Conservation (phyloP, 176 grass and related monocot species). For the Carex pumila region DNA sequence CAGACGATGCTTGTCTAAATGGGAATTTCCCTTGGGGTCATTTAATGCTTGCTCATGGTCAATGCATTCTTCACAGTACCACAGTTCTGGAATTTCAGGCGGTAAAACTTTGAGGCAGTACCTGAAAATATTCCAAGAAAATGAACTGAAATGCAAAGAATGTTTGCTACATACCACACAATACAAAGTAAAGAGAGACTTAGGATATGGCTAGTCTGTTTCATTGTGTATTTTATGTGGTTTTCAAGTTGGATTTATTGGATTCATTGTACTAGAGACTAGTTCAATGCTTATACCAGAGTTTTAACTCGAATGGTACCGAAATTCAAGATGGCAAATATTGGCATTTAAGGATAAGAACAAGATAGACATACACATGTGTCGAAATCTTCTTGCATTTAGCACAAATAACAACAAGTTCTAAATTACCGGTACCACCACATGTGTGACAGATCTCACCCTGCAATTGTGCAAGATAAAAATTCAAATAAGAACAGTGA, state of each 20-base stretch:
- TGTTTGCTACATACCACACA: background rate
- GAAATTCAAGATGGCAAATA: background rate
- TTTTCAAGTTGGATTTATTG: background rate
- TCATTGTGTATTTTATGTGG: background rate
- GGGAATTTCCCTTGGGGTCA: slow-evolving; percentile 5
- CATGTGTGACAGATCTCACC: background rate
- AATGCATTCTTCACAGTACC: slow-evolving; percentile 26
- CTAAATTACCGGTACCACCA: background rate
- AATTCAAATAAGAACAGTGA: background rate
- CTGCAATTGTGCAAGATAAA: slow-evolving; percentile 2
- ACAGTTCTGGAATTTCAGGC: background rate
- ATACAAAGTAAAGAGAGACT: background rate
- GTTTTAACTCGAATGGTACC: background rate
- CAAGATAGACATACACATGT: background rate
- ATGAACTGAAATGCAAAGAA: background rate
- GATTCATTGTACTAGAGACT: background rate
- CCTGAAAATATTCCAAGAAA: slow-evolving; percentile 21
- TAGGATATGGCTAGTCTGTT: background rate
- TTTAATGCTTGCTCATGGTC: background rate
- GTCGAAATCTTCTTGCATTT: background rate
- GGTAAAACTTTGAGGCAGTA: slow-evolving; percentile 22
- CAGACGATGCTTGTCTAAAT: background rate
- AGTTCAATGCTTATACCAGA: background rate
- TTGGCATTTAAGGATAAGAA: background rate
- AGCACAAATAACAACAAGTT: background rate